A percentile compares a stretch with the other conserved stretches of the same genome.
These are phyloP conservation scores for Phytopythium helicoides DNA, from an alignment of 352 stramenopile species.

Conservation along the genomic window DNA sequence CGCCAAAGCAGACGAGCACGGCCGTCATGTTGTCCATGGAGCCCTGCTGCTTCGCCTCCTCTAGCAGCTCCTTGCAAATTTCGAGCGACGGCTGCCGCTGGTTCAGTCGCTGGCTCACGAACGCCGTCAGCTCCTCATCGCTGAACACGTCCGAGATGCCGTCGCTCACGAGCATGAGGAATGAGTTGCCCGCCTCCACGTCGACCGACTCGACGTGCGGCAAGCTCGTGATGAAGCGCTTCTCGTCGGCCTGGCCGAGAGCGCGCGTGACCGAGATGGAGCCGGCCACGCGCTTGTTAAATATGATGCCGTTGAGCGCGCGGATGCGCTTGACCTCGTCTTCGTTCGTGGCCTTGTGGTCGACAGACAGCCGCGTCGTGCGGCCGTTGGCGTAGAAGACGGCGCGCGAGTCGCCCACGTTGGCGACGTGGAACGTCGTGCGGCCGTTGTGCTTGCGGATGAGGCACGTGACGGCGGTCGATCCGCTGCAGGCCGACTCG, in stretches of 20 bases:
- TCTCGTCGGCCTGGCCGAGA: slow-evolving; percentile 78
- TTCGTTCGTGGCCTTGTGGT: slow-evolving; percentile 77
- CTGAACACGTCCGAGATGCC: slow-evolving; percentile 72
- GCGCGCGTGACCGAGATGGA: slow-evolving; percentile 71
- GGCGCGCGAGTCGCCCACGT: slow-evolving; percentile 75
- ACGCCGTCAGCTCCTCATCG: slow-evolving; percentile 68
- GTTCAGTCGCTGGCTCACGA: slow-evolving; percentile 44
- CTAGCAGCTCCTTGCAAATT: slow-evolving; percentile 63
- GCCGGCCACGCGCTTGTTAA: slow-evolving; percentile 79
- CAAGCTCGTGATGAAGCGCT: slow-evolving; percentile 71
- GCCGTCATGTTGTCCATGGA: slow-evolving; percentile 85
- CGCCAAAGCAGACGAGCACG: slow-evolving; percentile 69
- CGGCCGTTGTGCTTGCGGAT: slow-evolving; percentile 53
- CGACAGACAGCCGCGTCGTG: slow-evolving; percentile 60
- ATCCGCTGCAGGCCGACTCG: slow-evolving; percentile 62
- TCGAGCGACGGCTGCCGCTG: slow-evolving; percentile 45
- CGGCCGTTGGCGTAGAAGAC: slow-evolving; percentile 52
- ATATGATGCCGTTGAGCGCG: slow-evolving; percentile 71
- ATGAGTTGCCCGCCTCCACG: slow-evolving; percentile 43
- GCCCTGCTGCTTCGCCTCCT: slow-evolving; percentile 61
- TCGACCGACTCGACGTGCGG: slow-evolving; percentile 63
- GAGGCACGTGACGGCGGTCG: slow-evolving; percentile 74
- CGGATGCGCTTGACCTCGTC: slow-evolving; percentile 76
- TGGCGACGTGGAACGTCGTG: slow-evolving; percentile 73
- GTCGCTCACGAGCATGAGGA: slow-evolving; percentile 80